Base-by-base conservation (phyloP, 352 stramenopile genomes). In the Pseudoperonospora humuli region DNA sequence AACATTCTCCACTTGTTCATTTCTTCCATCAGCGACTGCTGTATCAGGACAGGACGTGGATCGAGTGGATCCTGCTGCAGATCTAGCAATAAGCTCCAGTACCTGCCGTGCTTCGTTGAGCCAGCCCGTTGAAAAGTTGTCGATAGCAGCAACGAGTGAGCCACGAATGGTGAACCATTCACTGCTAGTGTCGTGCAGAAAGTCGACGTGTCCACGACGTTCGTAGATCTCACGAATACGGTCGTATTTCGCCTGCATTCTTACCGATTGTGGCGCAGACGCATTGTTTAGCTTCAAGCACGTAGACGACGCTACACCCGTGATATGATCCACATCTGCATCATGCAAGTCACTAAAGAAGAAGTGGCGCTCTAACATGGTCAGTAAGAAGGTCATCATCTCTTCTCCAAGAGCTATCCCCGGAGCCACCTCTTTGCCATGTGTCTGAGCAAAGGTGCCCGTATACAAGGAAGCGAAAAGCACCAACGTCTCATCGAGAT, bases 351-450 rank as follows among this genome's bases (percentile, higher is more conserved):
- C 75, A 57, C 70, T 75, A 27, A 91, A 88, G 55, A 84, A 91
- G 59, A 91, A 87, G 50, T 91, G 76, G 13, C 75, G 69, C 50
- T 89, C 76, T n/a, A 91, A 61, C 56, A 88, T 73, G 3, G 72
- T 65, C 20, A 91, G 41, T 40, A 91, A 47, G 54, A 89, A 91
- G 17, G 68, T 78, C 79, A 91, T 91, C 79, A 91, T 91, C 53
- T 85, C 74, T 50, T 91, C 70, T 17, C 79, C 79, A 3, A 91
- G 61, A 20, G 57, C 66, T 13, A 89, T 64, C 38, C 79, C 75
- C 9, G 55, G 61, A 1, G 68, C 61, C 32, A 79, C 49, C 28
- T 84, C 76, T 36, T 83, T 83, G 18, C 67, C 66, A 35, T 83
- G 70, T 6, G 50, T 58, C 20, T 75, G 66, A 15, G 79, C 79